Conservation (phyloP, 2,329 filamentous ascomycete genomes). For the Curvularia eragrostidis region DNA sequence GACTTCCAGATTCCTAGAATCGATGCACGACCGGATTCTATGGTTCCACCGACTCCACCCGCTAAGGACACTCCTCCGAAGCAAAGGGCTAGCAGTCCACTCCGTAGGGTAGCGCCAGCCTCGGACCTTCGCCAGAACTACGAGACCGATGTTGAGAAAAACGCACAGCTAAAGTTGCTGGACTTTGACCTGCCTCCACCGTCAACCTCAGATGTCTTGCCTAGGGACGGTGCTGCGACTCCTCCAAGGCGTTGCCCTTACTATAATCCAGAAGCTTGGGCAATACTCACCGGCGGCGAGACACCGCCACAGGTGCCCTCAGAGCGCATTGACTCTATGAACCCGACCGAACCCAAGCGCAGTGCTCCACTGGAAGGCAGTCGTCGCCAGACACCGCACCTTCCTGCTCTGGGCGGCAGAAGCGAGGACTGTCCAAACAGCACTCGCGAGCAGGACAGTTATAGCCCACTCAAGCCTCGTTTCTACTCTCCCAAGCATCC, state of each 20-base stretch:
- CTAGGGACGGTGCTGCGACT: conserved; percentile 22
- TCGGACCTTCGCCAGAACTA: conserved; percentile 27
- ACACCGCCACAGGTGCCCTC: no score
- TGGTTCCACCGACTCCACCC: conserved; percentile 51
- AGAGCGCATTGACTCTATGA: conserved; percentile 5
- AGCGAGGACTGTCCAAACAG: conserved; percentile 25
- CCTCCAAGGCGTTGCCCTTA: conserved; percentile 33
- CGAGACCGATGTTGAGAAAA: conserved; percentile 12
- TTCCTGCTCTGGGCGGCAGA: conserved; percentile 20
- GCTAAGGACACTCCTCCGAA: conserved; percentile 52
- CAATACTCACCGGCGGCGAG: conserved; percentile 25
- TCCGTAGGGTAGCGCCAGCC: conserved; percentile 25
- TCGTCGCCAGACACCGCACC: conserved; percentile 8
- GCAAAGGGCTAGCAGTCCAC: conserved; percentile 22
- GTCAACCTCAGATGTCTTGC: conserved; percentile 17
- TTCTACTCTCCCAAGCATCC: conserved; percentile 43
- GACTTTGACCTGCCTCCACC: conserved; percentile 24
- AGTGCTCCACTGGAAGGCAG: conserved; percentile 19
- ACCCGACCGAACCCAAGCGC: neutral
- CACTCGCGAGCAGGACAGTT: conserved; percentile 8
- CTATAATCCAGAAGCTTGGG: conserved; percentile 38
- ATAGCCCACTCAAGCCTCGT: conserved; percentile 28
- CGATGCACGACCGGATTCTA: conserved; percentile 18
- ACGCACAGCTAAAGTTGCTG: conserved; percentile 22
- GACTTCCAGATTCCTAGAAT: neutral